phyloP scores from a whole-genome alignment of 192 early-diverging fungal species.

The Coemansia sp. region DNA sequence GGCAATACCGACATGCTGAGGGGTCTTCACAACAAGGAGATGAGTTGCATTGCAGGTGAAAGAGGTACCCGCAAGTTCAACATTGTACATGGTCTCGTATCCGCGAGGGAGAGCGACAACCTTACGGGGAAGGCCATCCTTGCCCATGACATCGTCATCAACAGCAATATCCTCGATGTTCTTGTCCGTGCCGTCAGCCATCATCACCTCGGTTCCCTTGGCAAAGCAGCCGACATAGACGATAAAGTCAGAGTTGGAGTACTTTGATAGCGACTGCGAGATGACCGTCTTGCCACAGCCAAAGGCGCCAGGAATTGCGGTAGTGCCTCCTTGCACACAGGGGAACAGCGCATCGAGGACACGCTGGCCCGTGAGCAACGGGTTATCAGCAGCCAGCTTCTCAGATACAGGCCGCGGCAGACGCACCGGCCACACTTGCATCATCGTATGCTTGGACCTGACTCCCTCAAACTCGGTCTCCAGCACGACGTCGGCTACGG shows the following conservation, averaged over 20 bases:
- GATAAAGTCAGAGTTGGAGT: constrained; percentile 99
- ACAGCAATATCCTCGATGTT: constrained; percentile 33
- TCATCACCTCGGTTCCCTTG: constrained; percentile 61
- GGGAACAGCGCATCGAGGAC: constrained; percentile 99
- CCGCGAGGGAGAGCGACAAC: constrained; percentile 48
- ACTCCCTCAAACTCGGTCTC: constrained; percentile 98
- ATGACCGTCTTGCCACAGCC: constrained; percentile 99
- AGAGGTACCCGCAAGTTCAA: background rate
- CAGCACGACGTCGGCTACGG: constrained; percentile 83
- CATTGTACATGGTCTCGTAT: constrained; percentile 40
- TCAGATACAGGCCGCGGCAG: constrained; percentile 91
- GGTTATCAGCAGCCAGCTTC: constrained; percentile 93
- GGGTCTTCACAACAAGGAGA: constrained; percentile 34
- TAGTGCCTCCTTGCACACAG: constrained; percentile 98
- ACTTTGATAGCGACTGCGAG: constrained; percentile 98
- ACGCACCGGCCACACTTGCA: constrained; percentile 98
- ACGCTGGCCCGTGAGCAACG: constrained; percentile 96
- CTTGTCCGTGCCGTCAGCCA: constrained; percentile 48
- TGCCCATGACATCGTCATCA: constrained; percentile 41
- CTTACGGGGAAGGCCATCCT: constrained; percentile 41
- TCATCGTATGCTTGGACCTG: constrained; percentile 89
- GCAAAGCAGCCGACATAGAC: constrained; percentile 90
- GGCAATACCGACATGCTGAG: background rate
- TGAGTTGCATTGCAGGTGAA: constrained; percentile 47
- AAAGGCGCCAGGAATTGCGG: constrained; percentile 99